Evolutionary conservation across 768 basidiomycete genomes (phyloP), one percentile per base, ranked within the genome.

Genomic region (Pleurotus djamor): DNA sequence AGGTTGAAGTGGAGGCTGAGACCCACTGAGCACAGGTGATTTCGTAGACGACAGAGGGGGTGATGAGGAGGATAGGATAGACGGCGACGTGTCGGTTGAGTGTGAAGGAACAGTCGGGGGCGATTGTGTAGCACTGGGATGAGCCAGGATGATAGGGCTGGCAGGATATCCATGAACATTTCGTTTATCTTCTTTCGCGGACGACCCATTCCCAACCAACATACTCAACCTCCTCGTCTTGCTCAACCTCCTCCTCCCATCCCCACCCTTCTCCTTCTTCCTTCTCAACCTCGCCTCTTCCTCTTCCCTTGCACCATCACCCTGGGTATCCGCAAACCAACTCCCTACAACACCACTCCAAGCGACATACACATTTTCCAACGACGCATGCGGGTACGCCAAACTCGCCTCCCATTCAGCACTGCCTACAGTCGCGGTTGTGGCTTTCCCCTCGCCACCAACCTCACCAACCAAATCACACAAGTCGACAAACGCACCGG

Each of bases 311-410:
- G 47, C 44, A 12, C 21, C 4, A 13, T 28, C 61, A 21, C 21
- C 36, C 13, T 54, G 38, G 6, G 54, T 56, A 16, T 49, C 65
- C n/a, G 59, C 62, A 50, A 80, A 79, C 65, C 79, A 73, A 35
- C 69, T 69, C 21, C 80, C 80, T 0, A 79, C 79, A n/a, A 76
- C 69, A 6, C 69, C 71, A 52, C 76, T 80, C 82, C 83, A 85
- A 1, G 75, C 72, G 43, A 82, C 76, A 60, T 83, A 76, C 0
- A 80, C 76, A 10, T 64, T 63, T 64, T 84, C 83, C 6, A 56
- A n/a, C 17, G 54, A 44, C 37, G 37, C 54, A 4, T 9, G 38
- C 4, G 38, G 10, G 5, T 50, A 48, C 16, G 13, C 38, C 13
- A 12, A 5, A 47, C 2, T 17, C 37, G 84, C 66, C n/a, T 74